Evolutionary conservation across 2,329 filamentous ascomycete species (phyloP).

Genomic region (Trichophyton schoenleinii): DNA sequence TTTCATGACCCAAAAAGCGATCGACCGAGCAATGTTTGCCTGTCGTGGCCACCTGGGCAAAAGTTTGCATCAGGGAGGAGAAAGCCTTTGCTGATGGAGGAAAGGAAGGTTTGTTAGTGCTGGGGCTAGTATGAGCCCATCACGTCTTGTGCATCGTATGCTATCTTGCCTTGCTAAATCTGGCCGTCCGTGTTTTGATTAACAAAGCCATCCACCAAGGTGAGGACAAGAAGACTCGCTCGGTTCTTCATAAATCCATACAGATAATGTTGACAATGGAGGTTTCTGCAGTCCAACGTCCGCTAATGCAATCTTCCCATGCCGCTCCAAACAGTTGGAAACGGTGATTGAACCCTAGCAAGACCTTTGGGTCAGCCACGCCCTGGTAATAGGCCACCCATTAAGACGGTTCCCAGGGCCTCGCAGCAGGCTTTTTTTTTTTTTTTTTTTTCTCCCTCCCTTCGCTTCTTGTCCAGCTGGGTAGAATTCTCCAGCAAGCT

Average conservation of each 20-base stretch:
- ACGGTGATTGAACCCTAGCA: neutral
- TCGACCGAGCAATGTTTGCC: neutral
- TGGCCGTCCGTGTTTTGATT: neutral
- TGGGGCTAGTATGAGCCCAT: neutral
- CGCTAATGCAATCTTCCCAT: slow-evolving; percentile 1
- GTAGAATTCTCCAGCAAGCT: neutral
- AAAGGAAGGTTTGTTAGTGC: slow-evolving; percentile 1
- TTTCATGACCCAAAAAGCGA: neutral
- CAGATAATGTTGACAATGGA: neutral
- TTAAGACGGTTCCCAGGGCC: neutral
- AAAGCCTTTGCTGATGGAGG: neutral
- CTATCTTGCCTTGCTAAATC: neutral
- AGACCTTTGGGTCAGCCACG: neutral
- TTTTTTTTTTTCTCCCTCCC: neutral
- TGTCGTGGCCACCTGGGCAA: neutral
- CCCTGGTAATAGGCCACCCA: neutral
- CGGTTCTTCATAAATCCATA: too few relatives aligned
- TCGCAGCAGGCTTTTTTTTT: neutral
- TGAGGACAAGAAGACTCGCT: too few relatives aligned
- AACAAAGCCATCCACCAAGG: neutral
- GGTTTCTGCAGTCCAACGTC: neutral
- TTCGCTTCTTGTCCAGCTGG: neutral
- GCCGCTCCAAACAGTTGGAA: neutral
- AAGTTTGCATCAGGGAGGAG: neutral
- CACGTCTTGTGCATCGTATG: neutral